Conservation (phyloP, 108 stramenopile genomes). For the Skeletonema costatum region DNA sequence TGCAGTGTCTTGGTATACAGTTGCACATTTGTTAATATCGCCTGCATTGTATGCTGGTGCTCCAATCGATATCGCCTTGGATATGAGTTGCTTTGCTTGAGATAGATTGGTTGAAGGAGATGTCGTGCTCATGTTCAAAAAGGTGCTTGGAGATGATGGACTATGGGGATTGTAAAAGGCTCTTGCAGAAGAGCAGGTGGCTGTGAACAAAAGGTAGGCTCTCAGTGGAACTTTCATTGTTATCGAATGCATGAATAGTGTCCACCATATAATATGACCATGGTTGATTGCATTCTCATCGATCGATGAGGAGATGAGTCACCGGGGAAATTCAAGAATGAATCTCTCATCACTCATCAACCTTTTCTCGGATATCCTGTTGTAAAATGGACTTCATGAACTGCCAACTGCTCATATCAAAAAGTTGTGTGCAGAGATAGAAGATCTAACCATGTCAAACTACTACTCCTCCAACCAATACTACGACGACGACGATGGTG, state of each 20-base stretch:
- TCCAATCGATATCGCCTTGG: slow-evolving; percentile 50
- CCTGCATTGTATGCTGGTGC: slow-evolving; percentile 63
- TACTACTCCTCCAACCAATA: slow-evolving; percentile 33
- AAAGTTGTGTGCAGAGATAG: too few relatives aligned
- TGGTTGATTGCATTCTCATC: not conserved
- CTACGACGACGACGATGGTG: slow-evolving; percentile 27
- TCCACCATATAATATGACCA: not conserved
- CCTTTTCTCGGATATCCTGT: too few relatives aligned
- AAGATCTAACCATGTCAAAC: slow-evolving; percentile 20
- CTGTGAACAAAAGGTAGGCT: not conserved
- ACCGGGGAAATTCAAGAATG: too few relatives aligned
- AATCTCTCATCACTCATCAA: too few relatives aligned
- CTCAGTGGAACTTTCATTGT: not conserved
- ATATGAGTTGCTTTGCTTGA: slow-evolving; percentile 26
- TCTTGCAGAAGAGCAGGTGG: not conserved
- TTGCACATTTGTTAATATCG: slow-evolving; percentile 46
- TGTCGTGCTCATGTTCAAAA: not conserved
- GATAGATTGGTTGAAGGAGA: not conserved
- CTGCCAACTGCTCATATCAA: too few relatives aligned
- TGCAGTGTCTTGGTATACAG: slow-evolving; percentile 43
- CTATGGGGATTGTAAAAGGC: not conserved
- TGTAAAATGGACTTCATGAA: too few relatives aligned
- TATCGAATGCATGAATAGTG: not conserved
- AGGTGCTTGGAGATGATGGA: not conserved
- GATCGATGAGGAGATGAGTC: too few relatives aligned